Conservation (phyloP, 768 basidiomycete species). For the Lactifluus hygrophoroides region DNA sequence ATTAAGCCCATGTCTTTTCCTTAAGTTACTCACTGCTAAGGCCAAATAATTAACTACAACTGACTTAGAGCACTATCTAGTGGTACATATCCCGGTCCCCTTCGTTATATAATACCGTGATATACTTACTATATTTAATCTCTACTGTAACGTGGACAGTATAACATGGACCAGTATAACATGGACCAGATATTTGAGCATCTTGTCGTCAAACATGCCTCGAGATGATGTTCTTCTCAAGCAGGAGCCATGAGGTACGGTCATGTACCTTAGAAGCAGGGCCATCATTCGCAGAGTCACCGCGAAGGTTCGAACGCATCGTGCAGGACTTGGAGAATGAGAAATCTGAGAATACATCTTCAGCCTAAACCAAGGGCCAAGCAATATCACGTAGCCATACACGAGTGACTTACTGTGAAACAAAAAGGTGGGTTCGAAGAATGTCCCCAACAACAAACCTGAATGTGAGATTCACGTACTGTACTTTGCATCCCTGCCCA, state of each 20-base stretch:
- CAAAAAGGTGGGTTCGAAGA: not conserved
- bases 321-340: not conserved
- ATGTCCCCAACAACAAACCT: not conserved
- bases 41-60: not conserved
- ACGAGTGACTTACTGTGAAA: not conserved
- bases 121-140: not conserved
- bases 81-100: not conserved
- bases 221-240: not conserved
- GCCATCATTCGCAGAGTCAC: not conserved
- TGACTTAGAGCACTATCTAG: not conserved
- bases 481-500: no score
- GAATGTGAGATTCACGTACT: not conserved
- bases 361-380: not conserved
- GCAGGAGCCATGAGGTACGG: not conserved
- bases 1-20: no score
- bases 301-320: not conserved
- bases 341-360: not conserved
- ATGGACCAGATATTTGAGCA: not conserved
- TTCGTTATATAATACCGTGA: not conserved
- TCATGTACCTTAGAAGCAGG: no score
- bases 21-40: no score
- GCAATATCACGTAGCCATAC: not conserved
- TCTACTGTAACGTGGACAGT: not conserved
- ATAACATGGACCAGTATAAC: not conserved
- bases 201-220: not conserved